A percentile compares a stretch with the other conserved stretches of the same genome.
phyloP scores from a whole-genome alignment of 495 filamentous ascomycete species.

The Penicillium diatomitis region DNA sequence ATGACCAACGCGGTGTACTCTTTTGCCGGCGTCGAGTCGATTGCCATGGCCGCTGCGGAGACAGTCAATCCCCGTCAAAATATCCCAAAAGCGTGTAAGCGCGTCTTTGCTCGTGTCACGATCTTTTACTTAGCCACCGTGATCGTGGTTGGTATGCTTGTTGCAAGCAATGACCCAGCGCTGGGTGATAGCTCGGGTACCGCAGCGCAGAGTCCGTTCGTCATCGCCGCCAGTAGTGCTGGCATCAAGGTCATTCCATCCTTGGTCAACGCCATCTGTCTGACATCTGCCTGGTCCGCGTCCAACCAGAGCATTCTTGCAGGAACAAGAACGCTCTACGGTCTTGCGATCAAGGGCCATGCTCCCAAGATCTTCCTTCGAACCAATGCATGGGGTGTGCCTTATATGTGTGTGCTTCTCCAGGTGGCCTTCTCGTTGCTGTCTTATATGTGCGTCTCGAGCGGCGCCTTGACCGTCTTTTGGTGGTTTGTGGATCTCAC shows the following conservation, averaged over 20 bases:
- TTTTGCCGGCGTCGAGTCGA: slow-evolving; percentile 46
- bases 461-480: slow-evolving; percentile 49
- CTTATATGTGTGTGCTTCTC: slow-evolving; percentile 46
- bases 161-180: slow-evolving; percentile 36
- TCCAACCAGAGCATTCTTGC: slow-evolving; percentile 44
- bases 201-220: slow-evolving; percentile 41
- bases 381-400: slow-evolving; percentile 52
- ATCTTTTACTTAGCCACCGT: slow-evolving; percentile 38
- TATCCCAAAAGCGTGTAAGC: slow-evolving; percentile 37
- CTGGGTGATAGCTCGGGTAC: slow-evolving; percentile 36
- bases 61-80: slow-evolving; percentile 33
- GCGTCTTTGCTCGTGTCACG: slow-evolving; percentile 34
- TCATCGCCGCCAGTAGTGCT: slow-evolving; percentile 39
- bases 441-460: slow-evolving; percentile 50
- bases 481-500: slow-evolving; percentile 52
- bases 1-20: slow-evolving; percentile 52
- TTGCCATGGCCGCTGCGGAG: slow-evolving; percentile 45
- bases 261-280: slow-evolving; percentile 40
- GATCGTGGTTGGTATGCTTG: slow-evolving; percentile 38
- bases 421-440: slow-evolving; percentile 45
- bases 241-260: slow-evolving; percentile 40
- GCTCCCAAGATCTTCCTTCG: slow-evolving; percentile 41
- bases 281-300: slow-evolving; percentile 39
- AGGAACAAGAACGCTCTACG: slow-evolving; percentile 38
- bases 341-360: slow-evolving; percentile 35